A percentile compares a stretch with the other conserved stretches of the same genome.
Evolutionary conservation across 352 stramenopile genomes (phyloP).

Genomic region (Globisporangium echinulatum): DNA sequence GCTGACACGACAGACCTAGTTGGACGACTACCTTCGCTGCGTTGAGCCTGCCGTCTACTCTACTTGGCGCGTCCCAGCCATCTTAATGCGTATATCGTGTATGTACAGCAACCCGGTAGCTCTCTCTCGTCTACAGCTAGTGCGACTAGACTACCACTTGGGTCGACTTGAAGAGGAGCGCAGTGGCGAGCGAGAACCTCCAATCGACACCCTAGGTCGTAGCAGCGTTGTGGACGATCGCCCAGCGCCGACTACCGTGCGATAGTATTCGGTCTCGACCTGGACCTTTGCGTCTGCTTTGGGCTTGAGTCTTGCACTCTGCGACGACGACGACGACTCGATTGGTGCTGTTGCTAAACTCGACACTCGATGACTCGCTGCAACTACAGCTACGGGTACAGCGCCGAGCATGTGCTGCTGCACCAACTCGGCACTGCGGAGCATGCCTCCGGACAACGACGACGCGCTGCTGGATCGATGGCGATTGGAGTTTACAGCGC

Average conservation of each 20-base stretch:
- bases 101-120: not conserved
- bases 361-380: not conserved
- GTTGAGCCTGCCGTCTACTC: not conserved
- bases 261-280: conserved; percentile 51
- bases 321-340: not conserved
- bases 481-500: not conserved
- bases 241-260: conserved; percentile 17
- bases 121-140: not conserved
- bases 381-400: no score
- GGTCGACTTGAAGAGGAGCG: not conserved
- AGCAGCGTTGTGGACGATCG: not conserved
- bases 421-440: conserved; percentile 39
- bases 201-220: not conserved
- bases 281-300: conserved; percentile 16
- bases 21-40: not conserved
- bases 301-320: not conserved
- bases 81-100: no score
- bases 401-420: conserved; percentile 18
- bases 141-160: not conserved
- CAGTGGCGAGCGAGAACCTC: conserved; percentile 3
- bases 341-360: no score
- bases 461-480: conserved; percentile 1
- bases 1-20: not conserved
- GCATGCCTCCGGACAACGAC: not conserved
- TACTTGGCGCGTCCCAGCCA: not conserved